These are phyloP conservation scores for Kluyveromyces wickerhamii DNA, from an alignment of 805 yeast genomes.

Conservation along the genomic window DNA sequence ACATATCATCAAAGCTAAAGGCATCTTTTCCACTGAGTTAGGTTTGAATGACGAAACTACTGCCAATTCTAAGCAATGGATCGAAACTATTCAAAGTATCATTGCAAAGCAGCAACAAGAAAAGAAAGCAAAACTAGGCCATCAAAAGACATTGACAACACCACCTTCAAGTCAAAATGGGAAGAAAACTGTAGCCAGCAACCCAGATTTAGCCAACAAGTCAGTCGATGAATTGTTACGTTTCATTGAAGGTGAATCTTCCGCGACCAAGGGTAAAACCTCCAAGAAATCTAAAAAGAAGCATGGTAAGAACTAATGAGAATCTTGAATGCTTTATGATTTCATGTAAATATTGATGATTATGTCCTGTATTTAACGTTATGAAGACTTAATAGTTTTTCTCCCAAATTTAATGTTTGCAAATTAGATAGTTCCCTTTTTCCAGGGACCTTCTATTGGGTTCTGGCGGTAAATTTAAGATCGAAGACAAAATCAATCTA, in stretches of 20 bases:
- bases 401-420: too few species aligned
- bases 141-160: conserved; percentile 19
- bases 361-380: background rate
- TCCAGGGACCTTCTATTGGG: too few species aligned
- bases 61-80: conserved; percentile 59
- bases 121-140: conserved; percentile 23
- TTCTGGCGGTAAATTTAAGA: too few species aligned
- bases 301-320: conserved; percentile 15
- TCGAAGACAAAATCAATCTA: too few species aligned
- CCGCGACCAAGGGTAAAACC: conserved; percentile 24
- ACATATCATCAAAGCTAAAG: conserved; percentile 48
- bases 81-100: conserved; percentile 42
- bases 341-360: conserved; percentile 5
- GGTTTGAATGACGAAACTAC: conserved; percentile 67
- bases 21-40: conserved; percentile 44
- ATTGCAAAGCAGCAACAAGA: conserved; percentile 22
- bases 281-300: conserved; percentile 21
- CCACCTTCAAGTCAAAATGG: conserved; percentile 15
- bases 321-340: background rate
- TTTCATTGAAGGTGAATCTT: conserved; percentile 55
- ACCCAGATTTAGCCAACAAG: conserved; percentile 52
- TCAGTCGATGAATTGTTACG: conserved; percentile 66
- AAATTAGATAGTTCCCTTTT: too few species aligned
- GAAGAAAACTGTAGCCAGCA: conserved; percentile 24
- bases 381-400: too few species aligned